Evolutionary conservation across 2,329 filamentous ascomycete species (phyloP).

Genomic region (Neoscytalidium dimidiatum): DNA sequence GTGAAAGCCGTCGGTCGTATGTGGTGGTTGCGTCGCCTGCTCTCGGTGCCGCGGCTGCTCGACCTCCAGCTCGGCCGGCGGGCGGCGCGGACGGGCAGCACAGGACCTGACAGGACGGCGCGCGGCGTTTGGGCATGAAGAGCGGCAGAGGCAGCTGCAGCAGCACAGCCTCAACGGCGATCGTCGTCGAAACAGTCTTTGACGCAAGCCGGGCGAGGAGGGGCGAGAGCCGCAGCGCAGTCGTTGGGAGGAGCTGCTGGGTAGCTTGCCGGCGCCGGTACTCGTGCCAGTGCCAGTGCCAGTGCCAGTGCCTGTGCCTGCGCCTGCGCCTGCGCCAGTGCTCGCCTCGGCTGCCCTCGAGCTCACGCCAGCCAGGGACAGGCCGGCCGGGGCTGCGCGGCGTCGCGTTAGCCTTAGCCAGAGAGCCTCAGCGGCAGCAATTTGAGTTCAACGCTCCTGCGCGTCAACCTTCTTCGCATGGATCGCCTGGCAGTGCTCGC

Average conservation of each 20-base stretch:
- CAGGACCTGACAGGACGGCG: background rate
- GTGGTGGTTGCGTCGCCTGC: too few species aligned
- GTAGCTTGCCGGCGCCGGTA: background rate
- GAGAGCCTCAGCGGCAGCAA: background rate
- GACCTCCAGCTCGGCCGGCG: background rate
- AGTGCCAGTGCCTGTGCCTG: too few species aligned
- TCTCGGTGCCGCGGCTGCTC: background rate
- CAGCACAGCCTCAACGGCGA: constrained; percentile 11
- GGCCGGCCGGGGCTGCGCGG: background rate
- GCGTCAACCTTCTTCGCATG: constrained; percentile 16
- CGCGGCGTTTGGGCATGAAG: constrained; percentile 8
- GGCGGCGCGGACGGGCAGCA: background rate
- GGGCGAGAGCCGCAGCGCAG: background rate
- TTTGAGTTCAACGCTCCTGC: constrained; percentile 13
- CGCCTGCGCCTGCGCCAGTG: background rate
- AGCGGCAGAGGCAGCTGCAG: too few species aligned
- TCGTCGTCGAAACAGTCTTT: constrained; percentile 13
- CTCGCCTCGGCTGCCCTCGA: background rate
- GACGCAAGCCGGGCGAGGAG: background rate
- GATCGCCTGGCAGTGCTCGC: constrained; percentile 8
- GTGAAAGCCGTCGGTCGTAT: too few species aligned
- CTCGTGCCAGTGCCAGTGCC: too few species aligned
- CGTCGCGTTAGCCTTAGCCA: background rate
- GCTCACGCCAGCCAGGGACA: background rate
- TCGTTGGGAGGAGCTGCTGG: background rate